Percentiles rank a stretch among this genome's conserved stretches.
Conservation (phyloP, 1,284 basidiomycete genomes). For the Leccinum pachyderme region DNA sequence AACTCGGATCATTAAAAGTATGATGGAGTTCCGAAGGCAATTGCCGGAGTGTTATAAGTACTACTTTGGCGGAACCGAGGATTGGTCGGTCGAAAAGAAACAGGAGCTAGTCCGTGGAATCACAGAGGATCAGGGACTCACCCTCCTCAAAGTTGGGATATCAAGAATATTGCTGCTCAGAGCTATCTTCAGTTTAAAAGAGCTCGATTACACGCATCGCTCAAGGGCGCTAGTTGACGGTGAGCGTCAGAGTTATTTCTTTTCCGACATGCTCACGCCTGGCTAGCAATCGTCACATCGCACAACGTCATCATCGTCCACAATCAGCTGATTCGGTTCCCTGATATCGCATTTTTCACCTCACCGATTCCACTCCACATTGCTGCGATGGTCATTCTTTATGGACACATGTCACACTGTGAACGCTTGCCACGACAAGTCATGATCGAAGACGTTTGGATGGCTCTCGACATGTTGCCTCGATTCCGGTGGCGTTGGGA, state of each 20-base stretch:
- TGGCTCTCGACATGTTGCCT: constrained; percentile 80
- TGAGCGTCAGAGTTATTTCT: constrained; percentile 33
- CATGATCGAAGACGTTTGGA: constrained; percentile 76
- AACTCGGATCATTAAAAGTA: constrained; percentile 70
- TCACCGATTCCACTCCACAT: constrained; percentile 83
- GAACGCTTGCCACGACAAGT: constrained; percentile 58
- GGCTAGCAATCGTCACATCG: constrained; percentile 71
- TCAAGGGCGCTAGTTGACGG: constrained; percentile 73
- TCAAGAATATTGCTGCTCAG: constrained; percentile 72
- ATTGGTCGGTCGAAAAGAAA: constrained; percentile 66
- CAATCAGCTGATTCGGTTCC: constrained; percentile 74
- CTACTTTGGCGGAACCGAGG: constrained; percentile 70
- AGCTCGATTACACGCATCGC: constrained; percentile 59
- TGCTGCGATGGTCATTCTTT: constrained; percentile 83
- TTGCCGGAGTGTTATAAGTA: constrained; percentile 67
- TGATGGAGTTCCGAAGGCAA: constrained; percentile 62
- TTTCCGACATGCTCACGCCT: constrained; percentile 6
- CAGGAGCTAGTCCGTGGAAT: constrained; percentile 67
- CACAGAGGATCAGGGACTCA: constrained; percentile 74
- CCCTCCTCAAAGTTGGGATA: constrained; percentile 76
- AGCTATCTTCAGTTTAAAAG: constrained; percentile 72
- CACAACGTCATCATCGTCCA: constrained; percentile 83
- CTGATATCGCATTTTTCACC: constrained; percentile 81
- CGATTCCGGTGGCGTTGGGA: constrained; percentile 87
- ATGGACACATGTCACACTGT: constrained; percentile 76